These are phyloP conservation scores for Mucuna pruriens DNA, from an alignment of 306 rosid species.

Conservation along the genomic window DNA sequence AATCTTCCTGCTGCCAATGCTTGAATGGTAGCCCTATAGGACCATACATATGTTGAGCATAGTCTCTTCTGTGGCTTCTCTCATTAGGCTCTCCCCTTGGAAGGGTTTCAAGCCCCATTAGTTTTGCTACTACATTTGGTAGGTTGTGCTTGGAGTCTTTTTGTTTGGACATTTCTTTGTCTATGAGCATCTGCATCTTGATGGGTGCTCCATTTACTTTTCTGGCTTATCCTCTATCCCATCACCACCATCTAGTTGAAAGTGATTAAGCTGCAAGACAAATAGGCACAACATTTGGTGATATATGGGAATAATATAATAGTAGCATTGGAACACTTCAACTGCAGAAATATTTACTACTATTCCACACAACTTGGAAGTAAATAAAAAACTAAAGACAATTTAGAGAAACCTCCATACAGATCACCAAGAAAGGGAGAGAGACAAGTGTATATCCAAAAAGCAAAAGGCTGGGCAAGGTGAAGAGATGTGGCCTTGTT, in stretches of 20 bases:
- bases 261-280: conserved; percentile 61
- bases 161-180: conserved; percentile 80
- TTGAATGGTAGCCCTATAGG: conserved; percentile 54
- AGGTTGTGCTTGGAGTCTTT: conserved; percentile 59
- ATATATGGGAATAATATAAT: conserved; percentile 30
- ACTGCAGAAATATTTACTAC: conserved; percentile 25
- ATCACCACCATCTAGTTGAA: conserved; percentile 64
- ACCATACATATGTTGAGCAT: conserved; percentile 48
- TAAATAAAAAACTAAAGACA: conserved; percentile 24
- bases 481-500: conserved; percentile 28
- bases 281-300: conserved; percentile 32
- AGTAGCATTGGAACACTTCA: conserved; percentile 6
- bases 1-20: conserved; percentile 60
- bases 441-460: background rate
- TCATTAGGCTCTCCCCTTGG: conserved; percentile 60
- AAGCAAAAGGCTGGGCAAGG: conserved; percentile 18
- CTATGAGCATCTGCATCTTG: conserved; percentile 68
- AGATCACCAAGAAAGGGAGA: conserved; percentile 34
- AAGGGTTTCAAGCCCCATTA: conserved; percentile 92
- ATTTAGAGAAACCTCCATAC: conserved; percentile 36
- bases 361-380: conserved; percentile 38
- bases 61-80: conserved; percentile 52
- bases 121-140: conserved; percentile 87
- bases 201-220: conserved; percentile 61
- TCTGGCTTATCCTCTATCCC: conserved; percentile 61